Evolutionary conservation across 495 filamentous ascomycete genomes (phyloP).

Genomic region (Penicillium paradoxum): DNA sequence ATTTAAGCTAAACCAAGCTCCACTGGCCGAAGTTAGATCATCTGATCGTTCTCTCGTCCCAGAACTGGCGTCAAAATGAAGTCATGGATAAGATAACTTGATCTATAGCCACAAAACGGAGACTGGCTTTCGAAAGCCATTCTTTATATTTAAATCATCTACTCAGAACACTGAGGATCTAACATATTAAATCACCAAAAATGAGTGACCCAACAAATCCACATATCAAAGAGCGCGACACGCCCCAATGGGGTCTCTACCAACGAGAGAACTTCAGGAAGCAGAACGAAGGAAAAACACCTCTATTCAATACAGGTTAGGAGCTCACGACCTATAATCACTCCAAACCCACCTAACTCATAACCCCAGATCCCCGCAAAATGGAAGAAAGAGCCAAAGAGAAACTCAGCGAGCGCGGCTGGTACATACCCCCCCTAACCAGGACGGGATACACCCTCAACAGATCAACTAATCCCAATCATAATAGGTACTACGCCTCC

Average conservation of each 20-base stretch:
- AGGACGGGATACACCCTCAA: neutral
- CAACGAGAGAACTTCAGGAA: conserved; percentile 60
- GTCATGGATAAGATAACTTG: conserved; percentile 19
- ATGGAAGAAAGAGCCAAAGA: conserved; percentile 55
- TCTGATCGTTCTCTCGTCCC: conserved; percentile 9
- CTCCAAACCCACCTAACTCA: neutral
- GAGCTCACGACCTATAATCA: neutral
- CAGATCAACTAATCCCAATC: neutral
- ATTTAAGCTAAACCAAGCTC: neutral
- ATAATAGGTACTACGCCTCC: conserved; percentile 53
- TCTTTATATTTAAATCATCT: too few species aligned
- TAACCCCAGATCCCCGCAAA: conserved; percentile 41
- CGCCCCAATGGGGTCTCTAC: conserved; percentile 58
- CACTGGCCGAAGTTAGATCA: neutral
- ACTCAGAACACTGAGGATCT: neutral
- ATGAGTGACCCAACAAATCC: conserved; percentile 56
- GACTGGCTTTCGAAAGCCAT: too few species aligned
- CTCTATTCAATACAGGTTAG: conserved; percentile 51
- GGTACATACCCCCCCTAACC: conserved; percentile 11
- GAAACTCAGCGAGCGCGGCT: conserved; percentile 44
- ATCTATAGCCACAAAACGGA: neutral
- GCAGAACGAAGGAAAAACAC: conserved; percentile 48
- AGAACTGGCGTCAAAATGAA: conserved; percentile 30
- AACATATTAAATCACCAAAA: neutral
- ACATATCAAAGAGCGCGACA: conserved; percentile 50